Conservation (phyloP, 2,329 filamentous ascomycete genomes). For the Alternaria brassicicola region DNA sequence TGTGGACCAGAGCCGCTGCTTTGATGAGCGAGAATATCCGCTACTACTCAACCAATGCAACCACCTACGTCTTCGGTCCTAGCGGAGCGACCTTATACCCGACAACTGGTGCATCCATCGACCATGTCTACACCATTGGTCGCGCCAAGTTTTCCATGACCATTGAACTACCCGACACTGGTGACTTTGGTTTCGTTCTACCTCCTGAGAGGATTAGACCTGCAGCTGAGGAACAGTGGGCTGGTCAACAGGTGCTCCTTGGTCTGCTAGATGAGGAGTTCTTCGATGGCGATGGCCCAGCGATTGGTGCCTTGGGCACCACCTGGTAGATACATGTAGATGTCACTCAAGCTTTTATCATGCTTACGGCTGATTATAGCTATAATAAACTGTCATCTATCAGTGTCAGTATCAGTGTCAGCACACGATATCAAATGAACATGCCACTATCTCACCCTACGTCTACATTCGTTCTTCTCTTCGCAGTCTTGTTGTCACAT, state of each 20-base stretch:
- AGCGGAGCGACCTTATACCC: conserved; percentile 67
- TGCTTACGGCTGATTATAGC: neutral
- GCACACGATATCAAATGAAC: neutral
- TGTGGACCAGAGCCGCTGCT: conserved; percentile 58
- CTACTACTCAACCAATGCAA: conserved; percentile 43
- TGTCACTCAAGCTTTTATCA: neutral
- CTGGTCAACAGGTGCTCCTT: conserved; percentile 41
- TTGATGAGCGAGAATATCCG: conserved; percentile 58
- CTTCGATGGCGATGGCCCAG: conserved; percentile 35
- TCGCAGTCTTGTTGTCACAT: neutral
- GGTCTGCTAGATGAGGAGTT: conserved; percentile 35
- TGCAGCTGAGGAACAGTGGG: conserved; percentile 54
- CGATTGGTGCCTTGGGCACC: conserved; percentile 1
- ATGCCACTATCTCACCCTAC: no score
- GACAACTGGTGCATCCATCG: conserved; percentile 53
- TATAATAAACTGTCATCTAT: neutral
- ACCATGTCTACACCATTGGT: conserved; percentile 51
- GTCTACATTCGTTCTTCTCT: neutral
- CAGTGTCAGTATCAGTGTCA: no score
- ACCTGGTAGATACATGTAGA: neutral
- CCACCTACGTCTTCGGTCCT: conserved; percentile 52
- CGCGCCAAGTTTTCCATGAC: conserved; percentile 53
- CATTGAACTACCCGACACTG: conserved; percentile 57
- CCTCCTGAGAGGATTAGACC: conserved; percentile 56
- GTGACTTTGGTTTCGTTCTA: conserved; percentile 56